Evolutionary conservation across 768 basidiomycete species (phyloP).

Genomic region (Naganishia antarctica): DNA sequence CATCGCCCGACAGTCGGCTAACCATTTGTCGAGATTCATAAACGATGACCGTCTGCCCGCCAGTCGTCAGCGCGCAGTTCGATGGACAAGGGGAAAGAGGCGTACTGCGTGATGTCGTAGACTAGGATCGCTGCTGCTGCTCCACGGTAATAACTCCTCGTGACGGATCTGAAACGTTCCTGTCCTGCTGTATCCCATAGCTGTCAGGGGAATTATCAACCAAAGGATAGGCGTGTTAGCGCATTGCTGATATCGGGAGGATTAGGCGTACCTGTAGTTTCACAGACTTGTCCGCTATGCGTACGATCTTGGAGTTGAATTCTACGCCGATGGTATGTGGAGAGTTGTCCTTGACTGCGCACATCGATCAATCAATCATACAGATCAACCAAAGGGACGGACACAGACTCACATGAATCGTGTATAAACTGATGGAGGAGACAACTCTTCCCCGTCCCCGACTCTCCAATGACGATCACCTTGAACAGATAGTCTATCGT

Average conservation of each 20-base stretch:
- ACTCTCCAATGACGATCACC: constrained; percentile 97
- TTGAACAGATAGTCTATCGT: constrained; percentile 91
- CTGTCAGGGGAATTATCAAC: constrained; percentile 50
- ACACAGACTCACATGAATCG: constrained; percentile 70
- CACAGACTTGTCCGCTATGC: constrained; percentile 86
- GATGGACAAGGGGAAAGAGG: constrained; percentile 48
- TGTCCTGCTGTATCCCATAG: constrained; percentile 97
- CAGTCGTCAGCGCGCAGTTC: not conserved
- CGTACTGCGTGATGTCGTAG: constrained; percentile 52
- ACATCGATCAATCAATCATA: too few species aligned
- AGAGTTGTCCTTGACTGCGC: constrained; percentile 86
- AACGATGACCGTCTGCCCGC: constrained; percentile 75
- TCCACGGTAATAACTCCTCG: constrained; percentile 91
- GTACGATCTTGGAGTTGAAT: constrained; percentile 89
- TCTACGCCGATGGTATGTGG: constrained; percentile 99
- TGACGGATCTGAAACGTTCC: constrained; percentile 80
- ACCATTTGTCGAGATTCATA: constrained; percentile 74
- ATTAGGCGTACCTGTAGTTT: constrained; percentile 75
- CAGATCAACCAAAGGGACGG: not conserved
- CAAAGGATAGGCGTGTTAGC: constrained; percentile 20
- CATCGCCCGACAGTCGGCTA: constrained; percentile 85
- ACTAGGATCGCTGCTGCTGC: constrained; percentile 54
- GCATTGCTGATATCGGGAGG: too few species aligned
- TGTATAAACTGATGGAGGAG: constrained; percentile 93
- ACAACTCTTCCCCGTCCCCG: constrained; percentile 96